phyloP scores from a whole-genome alignment of 495 filamentous ascomycete species.

The Hypoxylon rickii region DNA sequence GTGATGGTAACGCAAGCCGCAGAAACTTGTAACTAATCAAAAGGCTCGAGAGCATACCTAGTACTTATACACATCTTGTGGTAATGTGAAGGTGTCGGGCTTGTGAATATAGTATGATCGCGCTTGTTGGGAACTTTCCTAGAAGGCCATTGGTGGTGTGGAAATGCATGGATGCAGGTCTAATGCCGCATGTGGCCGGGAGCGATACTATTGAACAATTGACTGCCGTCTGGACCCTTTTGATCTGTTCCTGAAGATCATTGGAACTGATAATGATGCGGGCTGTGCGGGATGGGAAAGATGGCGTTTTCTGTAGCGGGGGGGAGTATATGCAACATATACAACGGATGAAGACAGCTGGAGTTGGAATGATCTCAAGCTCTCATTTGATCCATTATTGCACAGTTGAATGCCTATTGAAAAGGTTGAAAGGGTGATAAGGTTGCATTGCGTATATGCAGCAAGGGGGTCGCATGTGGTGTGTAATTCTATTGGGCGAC shows the following conservation, averaged over 20 bases:
- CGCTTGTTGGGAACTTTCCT: neutral
- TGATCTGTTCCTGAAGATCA: slow-evolving; percentile 24
- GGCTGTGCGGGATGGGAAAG: slow-evolving; percentile 18
- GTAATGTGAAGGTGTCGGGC: slow-evolving; percentile 1
- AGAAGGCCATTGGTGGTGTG: slow-evolving; percentile 8
- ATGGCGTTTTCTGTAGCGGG: slow-evolving; percentile 20
- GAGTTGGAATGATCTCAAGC: too few relatives aligned
- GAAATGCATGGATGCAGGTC: slow-evolving; percentile 2
- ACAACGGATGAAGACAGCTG: neutral
- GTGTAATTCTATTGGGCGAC: slow-evolving; percentile 17
- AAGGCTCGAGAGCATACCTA: neutral
- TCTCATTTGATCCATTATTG: too few relatives aligned
- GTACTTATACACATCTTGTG: too few relatives aligned
- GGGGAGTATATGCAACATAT: too few relatives aligned
- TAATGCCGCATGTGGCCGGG: slow-evolving; percentile 14
- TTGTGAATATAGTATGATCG: neutral
- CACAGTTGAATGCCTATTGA: neutral
- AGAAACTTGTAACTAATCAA: slow-evolving; percentile 15
- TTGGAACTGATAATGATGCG: slow-evolving; percentile 14
- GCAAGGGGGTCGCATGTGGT: slow-evolving; percentile 4
- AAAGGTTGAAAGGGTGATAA: neutral
- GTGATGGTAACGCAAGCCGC: slow-evolving; percentile 23
- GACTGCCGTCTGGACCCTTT: slow-evolving; percentile 7
- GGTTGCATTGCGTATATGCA: slow-evolving; percentile 9
- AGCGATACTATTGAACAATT: slow-evolving; percentile 24